Percentiles rank a stretch among this genome's conserved stretches.
phyloP scores from a whole-genome alignment of 2,329 filamentous ascomycete genomes.

The Trichoderma sp. region DNA sequence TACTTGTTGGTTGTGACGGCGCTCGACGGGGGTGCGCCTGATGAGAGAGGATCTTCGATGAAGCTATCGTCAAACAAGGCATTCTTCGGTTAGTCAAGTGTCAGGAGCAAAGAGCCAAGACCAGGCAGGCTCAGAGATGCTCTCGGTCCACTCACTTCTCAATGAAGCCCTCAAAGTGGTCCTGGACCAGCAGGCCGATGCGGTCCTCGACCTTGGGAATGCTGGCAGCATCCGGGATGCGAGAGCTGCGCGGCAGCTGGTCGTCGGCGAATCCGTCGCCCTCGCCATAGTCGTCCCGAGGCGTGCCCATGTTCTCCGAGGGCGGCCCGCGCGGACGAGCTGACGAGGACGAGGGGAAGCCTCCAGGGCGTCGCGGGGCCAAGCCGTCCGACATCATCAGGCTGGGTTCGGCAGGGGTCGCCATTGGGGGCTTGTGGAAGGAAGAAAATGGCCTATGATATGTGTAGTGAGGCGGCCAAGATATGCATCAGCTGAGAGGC shows the following conservation, averaged over 20 bases:
- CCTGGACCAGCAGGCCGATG: conserved; percentile 72
- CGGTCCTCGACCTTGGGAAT: conserved; percentile 75
- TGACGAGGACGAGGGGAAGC: conserved; percentile 55
- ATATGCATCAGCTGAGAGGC: neutral
- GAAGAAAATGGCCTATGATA: neutral
- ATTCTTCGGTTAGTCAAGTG: neutral
- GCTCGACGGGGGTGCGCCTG: conserved; percentile 66
- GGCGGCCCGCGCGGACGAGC: conserved; percentile 60
- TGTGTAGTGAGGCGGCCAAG: neutral
- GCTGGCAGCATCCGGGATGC: conserved; percentile 51
- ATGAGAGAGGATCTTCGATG: conserved; percentile 67
- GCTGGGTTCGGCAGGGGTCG: conserved; percentile 59
- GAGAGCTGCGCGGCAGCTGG: conserved; percentile 57
- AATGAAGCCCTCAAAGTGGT: conserved; percentile 78
- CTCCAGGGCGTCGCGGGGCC: conserved; percentile 45
- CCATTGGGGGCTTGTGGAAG: conserved; percentile 43
- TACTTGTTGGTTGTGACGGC: conserved; percentile 77
- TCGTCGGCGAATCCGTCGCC: conserved; percentile 66
- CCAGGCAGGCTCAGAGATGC: neutral
- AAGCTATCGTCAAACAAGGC: conserved; percentile 50
- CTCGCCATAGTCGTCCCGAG: conserved; percentile 64
- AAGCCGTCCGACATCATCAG: conserved; percentile 59
- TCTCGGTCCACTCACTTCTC: conserved; percentile 68
- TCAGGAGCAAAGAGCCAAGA: neutral
- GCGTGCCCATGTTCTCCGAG: conserved; percentile 61